Evolutionary conservation across 441 rosid genomes (phyloP).

Genomic region (Brassica balearica): DNA sequence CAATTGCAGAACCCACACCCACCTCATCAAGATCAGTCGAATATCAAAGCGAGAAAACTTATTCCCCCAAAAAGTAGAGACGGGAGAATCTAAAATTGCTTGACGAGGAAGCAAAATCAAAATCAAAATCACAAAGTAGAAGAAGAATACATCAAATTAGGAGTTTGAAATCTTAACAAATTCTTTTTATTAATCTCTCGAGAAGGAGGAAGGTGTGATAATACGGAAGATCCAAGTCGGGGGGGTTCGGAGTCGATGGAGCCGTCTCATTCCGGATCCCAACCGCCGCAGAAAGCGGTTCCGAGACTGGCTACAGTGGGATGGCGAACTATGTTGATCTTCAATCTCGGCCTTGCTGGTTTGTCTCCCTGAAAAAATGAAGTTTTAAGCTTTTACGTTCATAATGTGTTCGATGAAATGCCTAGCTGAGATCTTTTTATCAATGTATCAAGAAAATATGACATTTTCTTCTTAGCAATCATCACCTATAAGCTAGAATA

Average conservation of each 20-base stretch:
- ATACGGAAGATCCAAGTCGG: neutral
- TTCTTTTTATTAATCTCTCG: constrained; percentile 20
- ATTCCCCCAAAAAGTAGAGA: neutral
- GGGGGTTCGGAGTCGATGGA: constrained; percentile 47
- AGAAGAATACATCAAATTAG: constrained; percentile 21
- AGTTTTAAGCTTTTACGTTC: constrained; percentile 3
- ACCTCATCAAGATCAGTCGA: constrained; percentile 19
- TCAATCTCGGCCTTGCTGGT: constrained; percentile 87
- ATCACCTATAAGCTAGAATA: neutral
- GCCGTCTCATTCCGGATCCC: constrained; percentile 38
- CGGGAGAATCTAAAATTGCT: constrained; percentile 28
- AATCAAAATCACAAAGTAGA: neutral
- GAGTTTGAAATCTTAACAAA: neutral
- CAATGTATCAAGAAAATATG: neutral
- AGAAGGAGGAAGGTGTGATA: neutral
- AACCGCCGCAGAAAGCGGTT: constrained; percentile 46
- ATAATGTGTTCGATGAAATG: constrained; percentile 56
- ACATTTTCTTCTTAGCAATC: neutral
- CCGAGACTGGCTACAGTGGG: constrained; percentile 54
- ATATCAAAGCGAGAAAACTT: neutral
- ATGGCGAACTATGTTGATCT: constrained; percentile 78
- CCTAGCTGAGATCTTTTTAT: constrained; percentile 24
- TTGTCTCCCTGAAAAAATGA: neutral
- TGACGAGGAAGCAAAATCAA: constrained; percentile 26
- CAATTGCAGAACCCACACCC: neutral